A percentile compares a stretch with the other conserved stretches of the same genome.
These are phyloP conservation scores for Tulasnella sp. DNA, from an alignment of 768 basidiomycete genomes.

Conservation along the genomic window DNA sequence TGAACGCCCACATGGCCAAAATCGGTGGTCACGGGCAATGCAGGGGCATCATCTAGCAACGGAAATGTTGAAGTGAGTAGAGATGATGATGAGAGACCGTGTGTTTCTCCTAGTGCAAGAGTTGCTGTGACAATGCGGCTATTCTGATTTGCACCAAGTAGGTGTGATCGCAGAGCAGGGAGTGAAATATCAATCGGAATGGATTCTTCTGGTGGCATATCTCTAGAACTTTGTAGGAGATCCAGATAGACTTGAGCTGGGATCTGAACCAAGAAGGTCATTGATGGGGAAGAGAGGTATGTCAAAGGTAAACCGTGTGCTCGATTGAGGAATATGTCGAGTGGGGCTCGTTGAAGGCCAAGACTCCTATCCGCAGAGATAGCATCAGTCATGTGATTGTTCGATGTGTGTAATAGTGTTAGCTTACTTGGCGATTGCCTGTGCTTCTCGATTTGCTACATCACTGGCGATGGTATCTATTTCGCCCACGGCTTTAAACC, in stretches of 20 bases:
- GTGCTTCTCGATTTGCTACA: constrained; percentile 43
- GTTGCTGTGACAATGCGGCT: constrained; percentile 38
- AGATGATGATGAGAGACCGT: constrained; percentile 25
- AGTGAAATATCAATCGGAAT: constrained; percentile 41
- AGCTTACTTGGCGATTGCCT: constrained; percentile 41
- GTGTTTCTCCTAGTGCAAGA: constrained; percentile 33
- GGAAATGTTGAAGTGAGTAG: constrained; percentile 19
- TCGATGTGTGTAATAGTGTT: neutral
- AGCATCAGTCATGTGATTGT: neutral
- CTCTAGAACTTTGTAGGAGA: constrained; percentile 30
- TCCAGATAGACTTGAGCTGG: constrained; percentile 59
- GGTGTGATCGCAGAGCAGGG: constrained; percentile 33
- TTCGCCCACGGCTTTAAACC: constrained; percentile 58
- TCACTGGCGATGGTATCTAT: constrained; percentile 37
- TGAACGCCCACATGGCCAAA: too few relatives aligned
- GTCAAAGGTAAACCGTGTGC: constrained; percentile 58
- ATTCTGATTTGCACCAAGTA: constrained; percentile 34
- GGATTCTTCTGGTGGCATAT: constrained; percentile 24
- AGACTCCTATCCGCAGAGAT: constrained; percentile 12
- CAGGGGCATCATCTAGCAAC: constrained; percentile 32
- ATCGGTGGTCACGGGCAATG: constrained; percentile 25
- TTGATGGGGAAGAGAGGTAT: constrained; percentile 50
- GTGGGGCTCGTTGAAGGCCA: constrained; percentile 30
- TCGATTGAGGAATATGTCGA: constrained; percentile 60
- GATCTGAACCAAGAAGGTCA: constrained; percentile 59